Conservation (phyloP, 108 stramenopile species). For the Stephanodiscus triporus region DNA sequence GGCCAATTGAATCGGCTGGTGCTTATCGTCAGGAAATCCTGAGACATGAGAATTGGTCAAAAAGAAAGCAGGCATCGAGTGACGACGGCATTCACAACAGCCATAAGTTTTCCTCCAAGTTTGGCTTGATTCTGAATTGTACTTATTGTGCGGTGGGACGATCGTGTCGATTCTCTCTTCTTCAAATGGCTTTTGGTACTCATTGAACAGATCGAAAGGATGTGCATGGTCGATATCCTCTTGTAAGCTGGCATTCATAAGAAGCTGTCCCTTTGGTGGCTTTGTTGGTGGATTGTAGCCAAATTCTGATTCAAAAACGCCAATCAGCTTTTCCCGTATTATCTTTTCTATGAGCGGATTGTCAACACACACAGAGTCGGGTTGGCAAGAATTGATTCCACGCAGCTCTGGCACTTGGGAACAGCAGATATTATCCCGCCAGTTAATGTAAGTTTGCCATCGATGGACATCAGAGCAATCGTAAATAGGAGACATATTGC, state of each 20-base stretch:
- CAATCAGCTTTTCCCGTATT: slow-evolving; percentile 34
- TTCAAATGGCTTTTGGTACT: slow-evolving; percentile 22
- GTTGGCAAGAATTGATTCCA: slow-evolving; percentile 32
- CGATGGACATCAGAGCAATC: slow-evolving; percentile 46
- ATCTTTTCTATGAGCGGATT: slow-evolving; percentile 45
- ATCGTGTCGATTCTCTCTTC: neutral
- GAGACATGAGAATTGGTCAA: slow-evolving; percentile 9
- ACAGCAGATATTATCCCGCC: slow-evolving; percentile 46
- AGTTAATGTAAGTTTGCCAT: slow-evolving; percentile 39
- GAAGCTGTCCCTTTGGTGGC: slow-evolving; percentile 29
- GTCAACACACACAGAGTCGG: slow-evolving; percentile 25
- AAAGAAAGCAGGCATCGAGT: slow-evolving; percentile 57
- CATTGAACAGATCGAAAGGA: slow-evolving; percentile 47
- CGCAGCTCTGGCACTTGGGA: slow-evolving; percentile 42
- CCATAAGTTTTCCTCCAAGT: slow-evolving; percentile 48
- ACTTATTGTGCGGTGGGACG: slow-evolving; percentile 9
- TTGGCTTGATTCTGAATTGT: slow-evolving; percentile 29
- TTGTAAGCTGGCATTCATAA: slow-evolving; percentile 41
- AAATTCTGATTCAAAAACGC: slow-evolving; percentile 36
- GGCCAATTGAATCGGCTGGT: slow-evolving; percentile 66
- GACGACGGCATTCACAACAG: slow-evolving; percentile 73
- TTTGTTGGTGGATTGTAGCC: slow-evolving; percentile 37
- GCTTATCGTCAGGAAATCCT: slow-evolving; percentile 83
- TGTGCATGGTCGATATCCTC: slow-evolving; percentile 27
- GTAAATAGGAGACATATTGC: slow-evolving; percentile 34